These are phyloP conservation scores for Suhomyces kunorum DNA, from an alignment of 1,139 yeast species.

Conservation along the genomic window DNA sequence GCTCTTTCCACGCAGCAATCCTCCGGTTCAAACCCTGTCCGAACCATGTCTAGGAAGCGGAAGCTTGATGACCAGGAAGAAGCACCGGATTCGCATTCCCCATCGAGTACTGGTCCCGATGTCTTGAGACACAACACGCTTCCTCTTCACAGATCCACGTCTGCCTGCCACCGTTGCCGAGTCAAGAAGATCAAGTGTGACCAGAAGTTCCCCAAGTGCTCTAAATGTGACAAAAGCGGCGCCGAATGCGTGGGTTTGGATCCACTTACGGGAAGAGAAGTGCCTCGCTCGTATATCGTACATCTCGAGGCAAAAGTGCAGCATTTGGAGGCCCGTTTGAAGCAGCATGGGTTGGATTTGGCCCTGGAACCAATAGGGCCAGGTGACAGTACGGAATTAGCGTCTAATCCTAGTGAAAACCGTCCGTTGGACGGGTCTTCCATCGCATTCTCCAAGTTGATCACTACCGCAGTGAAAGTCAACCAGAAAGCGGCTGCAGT, in stretches of 20 bases:
- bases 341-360: conserved; percentile 38
- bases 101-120: background rate
- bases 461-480: conserved; percentile 74
- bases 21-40: too few species aligned
- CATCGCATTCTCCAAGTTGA: conserved; percentile 69
- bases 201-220: conserved; percentile 77
- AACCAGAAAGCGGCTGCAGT: conserved; percentile 23
- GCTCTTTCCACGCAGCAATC: too few species aligned
- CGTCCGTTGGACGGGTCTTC: conserved; percentile 16
- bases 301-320: conserved; percentile 69
- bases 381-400: background rate
- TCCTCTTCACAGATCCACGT: conserved; percentile 50
- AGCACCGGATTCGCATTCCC: background rate
- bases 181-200: conserved; percentile 80
- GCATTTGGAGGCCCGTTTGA: conserved; percentile 53
- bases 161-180: conserved; percentile 86
- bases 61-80: conserved; percentile 3
- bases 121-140: conserved; percentile 13
- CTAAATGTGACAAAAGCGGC: conserved; percentile 65
- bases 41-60: conserved; percentile 5
- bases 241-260: conserved; percentile 81
- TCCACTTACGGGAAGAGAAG: conserved; percentile 83
- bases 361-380: background rate
- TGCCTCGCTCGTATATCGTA: conserved; percentile 78
- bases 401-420: background rate